Conservation (phyloP, 306 rosid species). For the Acmispon strigosus region DNA sequence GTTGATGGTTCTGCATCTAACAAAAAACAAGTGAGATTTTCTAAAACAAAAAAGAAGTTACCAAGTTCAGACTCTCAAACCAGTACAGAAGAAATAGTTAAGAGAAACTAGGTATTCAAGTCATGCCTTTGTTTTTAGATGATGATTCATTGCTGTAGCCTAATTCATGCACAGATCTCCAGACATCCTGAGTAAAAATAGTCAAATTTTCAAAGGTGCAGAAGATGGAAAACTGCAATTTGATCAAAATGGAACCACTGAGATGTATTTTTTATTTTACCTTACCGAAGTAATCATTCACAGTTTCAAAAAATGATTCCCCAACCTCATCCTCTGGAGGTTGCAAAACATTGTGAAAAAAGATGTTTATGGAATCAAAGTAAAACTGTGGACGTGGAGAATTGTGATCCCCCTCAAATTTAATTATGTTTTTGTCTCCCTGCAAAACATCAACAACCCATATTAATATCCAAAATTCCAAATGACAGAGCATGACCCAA, state of each 20-base stretch:
- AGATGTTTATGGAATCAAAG: slow-evolving; percentile 90
- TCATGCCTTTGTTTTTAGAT: slow-evolving; percentile 58
- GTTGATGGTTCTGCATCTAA: slow-evolving; percentile 52
- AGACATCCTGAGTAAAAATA: slow-evolving; percentile 45
- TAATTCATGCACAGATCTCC: slow-evolving; percentile 58
- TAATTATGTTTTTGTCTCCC: slow-evolving; percentile 98
- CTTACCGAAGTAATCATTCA: slow-evolving; percentile 70
- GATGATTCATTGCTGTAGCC: slow-evolving; percentile 43
- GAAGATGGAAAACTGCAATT: slow-evolving; percentile 14
- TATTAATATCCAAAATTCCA: neutral
- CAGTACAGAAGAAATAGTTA: slow-evolving; percentile 3
- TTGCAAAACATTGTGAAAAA: slow-evolving; percentile 97
- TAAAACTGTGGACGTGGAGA: slow-evolving; percentile 98
- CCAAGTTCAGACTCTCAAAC: slow-evolving; percentile 8
- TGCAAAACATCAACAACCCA: slow-evolving; percentile 33
- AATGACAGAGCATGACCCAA: neutral
- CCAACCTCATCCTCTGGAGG: slow-evolving; percentile 95
- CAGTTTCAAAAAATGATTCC: slow-evolving; percentile 53
- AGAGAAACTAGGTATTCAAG: slow-evolving; percentile 14
- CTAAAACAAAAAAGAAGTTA: neutral
- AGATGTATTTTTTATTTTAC: slow-evolving; percentile 48
- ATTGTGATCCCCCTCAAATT: slow-evolving; percentile 98
- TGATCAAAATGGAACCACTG: slow-evolving; percentile 12
- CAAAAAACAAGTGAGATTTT: slow-evolving; percentile 4
- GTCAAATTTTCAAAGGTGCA: slow-evolving; percentile 21